Conservation (phyloP, 1,139 yeast species). For the Sporopachydermia cereana region DNA sequence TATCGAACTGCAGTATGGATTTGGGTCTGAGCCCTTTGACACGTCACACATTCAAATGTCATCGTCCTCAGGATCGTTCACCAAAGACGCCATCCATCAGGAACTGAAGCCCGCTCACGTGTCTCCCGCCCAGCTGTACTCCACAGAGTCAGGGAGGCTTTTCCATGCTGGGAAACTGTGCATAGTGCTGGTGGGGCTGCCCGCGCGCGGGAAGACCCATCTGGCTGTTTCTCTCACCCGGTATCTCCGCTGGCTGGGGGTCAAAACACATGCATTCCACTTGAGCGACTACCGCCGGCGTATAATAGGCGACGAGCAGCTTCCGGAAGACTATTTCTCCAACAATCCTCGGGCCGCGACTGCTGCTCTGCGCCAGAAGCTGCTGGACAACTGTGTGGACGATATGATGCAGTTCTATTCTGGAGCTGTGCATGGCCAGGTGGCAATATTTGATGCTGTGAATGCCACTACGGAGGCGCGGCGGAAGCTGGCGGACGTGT, state of each 20-base stretch:
- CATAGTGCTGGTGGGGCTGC: constrained; percentile 82
- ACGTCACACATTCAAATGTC: background rate
- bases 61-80: background rate
- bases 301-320: constrained; percentile 33
- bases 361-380: constrained; percentile 41
- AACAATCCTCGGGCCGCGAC: constrained; percentile 51
- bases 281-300: constrained; percentile 84
- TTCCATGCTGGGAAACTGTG: constrained; percentile 95
- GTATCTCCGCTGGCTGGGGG: constrained; percentile 91
- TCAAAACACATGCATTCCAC: constrained; percentile 83
- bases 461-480: constrained; percentile 71
- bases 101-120: constrained; percentile 39
- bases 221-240: constrained; percentile 84
- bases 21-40: background rate
- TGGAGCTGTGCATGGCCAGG: constrained; percentile 66
- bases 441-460: constrained; percentile 93
- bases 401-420: constrained; percentile 67
- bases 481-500: constrained; percentile 39
- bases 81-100: constrained; percentile 42
- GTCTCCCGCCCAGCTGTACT: constrained; percentile 80
- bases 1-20: constrained; percentile 3
- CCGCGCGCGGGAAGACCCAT: constrained; percentile 95
- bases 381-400: constrained; percentile 51
- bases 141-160: constrained; percentile 80
- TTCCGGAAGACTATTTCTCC: constrained; percentile 63